Base-by-base conservation (phyloP, 2,329 filamentous ascomycete genomes). In the Xylaria sp. region DNA sequence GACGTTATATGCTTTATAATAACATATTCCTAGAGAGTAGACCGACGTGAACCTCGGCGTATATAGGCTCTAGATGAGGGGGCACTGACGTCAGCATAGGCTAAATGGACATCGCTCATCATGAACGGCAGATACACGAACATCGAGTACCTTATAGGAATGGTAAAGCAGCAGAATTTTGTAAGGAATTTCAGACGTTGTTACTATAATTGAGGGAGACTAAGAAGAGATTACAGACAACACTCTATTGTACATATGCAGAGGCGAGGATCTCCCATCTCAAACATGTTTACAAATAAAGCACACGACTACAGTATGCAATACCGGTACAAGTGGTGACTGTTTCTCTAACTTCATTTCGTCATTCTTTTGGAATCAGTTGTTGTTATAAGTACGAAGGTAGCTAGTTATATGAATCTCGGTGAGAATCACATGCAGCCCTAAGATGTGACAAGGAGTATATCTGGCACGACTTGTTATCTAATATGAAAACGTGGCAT, bases 81-180 rank as follows among this genome's bases (percentile, higher is more conserved):
- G 67, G 20, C 36, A 58, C 31, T 69, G 67, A 62, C 67, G 62
- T 69, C 52, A 66, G 58, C 67, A 69, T 25, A 69, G 67, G 58
- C 67, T 69, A 69, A 69, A 69, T 69, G 20, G 39, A 23, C 18
- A 36, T 12, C 31, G 6, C 23, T 3, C 2, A n/a, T 20, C 10
- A 31, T n/a, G 39, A 43, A 12, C 56, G 56, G 56, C 56, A 58
- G 18, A 46, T 46, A 46, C 41, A 8, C 18, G 5, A n/a, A 46
- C 41, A 7, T 46, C 41, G 3, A 2, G 41, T 8, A 46, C 7
- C 41, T 18, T 46, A 36, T 10, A 36, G 10, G 41, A 46, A 4
- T 3, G 7, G 15, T 18, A 46, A n/a, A 3, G 18, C 18, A 46
- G 15, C 4, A 46, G 7, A 13, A 46, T 10, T 5, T 36, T 10